Percentiles rank a stretch among this genome's conserved stretches.
These are phyloP conservation scores for Hypseocharis bilobata DNA, from an alignment of 441 rosid species.

Conservation along the genomic window DNA sequence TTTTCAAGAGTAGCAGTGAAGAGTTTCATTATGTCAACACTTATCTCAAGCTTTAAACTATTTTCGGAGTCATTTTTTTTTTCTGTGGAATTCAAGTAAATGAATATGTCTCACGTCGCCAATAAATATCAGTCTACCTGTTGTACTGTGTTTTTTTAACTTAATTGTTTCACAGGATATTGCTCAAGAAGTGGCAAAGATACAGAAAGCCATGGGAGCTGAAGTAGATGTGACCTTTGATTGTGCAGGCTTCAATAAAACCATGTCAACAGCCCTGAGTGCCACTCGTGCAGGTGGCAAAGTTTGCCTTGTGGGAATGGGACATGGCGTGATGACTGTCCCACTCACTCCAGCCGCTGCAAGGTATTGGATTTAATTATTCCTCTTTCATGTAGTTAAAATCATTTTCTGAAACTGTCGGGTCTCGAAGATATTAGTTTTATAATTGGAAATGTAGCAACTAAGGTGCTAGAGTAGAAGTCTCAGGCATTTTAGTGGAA, in stretches of 20 bases:
- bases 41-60: not conserved
- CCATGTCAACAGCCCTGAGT: slow-evolving; percentile 71
- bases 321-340: slow-evolving; percentile 66
- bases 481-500: not conserved
- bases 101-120: too few relatives aligned
- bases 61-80: too few relatives aligned
- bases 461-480: not conserved
- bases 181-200: slow-evolving; percentile 44
- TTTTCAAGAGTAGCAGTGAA: not conserved
- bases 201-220: slow-evolving; percentile 50
- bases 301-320: slow-evolving; percentile 93
- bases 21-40: too few relatives aligned
- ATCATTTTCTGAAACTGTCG: not conserved
- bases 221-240: slow-evolving; percentile 63
- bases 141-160: too few relatives aligned
- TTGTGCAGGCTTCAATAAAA: slow-evolving; percentile 73
- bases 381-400: not conserved
- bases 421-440: not conserved
- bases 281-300: slow-evolving; percentile 69
- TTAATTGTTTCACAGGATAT: slow-evolving; percentile 43
- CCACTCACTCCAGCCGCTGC: slow-evolving; percentile 85
- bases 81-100: too few relatives aligned
- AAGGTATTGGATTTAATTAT: slow-evolving; percentile 35
- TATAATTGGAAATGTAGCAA: not conserved
- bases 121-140: too few relatives aligned